A percentile compares a stretch with the other conserved stretches of the same genome.
Evolutionary conservation across 805 yeast genomes (phyloP).

Genomic region (Allodekkera sacchari): DNA sequence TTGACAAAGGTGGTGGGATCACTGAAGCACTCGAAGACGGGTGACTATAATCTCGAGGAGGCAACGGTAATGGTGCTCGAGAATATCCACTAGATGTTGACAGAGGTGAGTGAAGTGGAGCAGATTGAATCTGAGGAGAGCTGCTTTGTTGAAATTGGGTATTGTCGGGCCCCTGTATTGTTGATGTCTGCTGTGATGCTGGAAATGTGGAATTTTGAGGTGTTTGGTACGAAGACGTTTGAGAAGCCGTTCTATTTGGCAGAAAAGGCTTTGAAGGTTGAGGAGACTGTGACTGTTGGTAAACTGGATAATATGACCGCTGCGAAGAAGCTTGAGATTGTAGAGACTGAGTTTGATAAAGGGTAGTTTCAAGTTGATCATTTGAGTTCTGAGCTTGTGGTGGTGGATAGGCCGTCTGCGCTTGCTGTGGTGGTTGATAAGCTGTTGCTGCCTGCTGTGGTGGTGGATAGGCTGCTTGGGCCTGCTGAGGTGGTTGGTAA

Average conservation of each 20-base stretch:
- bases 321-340: background rate
- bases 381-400: constrained; percentile 5
- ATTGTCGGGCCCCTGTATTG: too few species aligned
- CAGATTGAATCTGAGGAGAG: constrained; percentile 1
- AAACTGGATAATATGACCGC: too few species aligned
- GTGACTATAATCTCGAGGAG: constrained; percentile 1
- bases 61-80: constrained; percentile 1
- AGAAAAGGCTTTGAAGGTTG: too few species aligned
- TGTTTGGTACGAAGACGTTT: too few species aligned
- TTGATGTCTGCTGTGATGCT: too few species aligned
- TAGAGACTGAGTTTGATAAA: background rate
- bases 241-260: too few species aligned
- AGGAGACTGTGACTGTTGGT: too few species aligned
- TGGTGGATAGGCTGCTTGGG: constrained; percentile 5
- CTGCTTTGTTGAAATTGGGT: too few species aligned
- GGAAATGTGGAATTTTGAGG: too few species aligned
- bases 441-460: constrained; percentile 6
- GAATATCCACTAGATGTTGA: background rate
- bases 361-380: constrained; percentile 1
- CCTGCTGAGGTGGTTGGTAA: constrained; percentile 7
- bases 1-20: background rate
- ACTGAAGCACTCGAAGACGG: background rate
- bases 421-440: constrained; percentile 6
- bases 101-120: background rate
- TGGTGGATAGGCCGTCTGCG: constrained; percentile 3